Evolutionary conservation across 306 rosid species (phyloP).

Genomic region (Quercus alba): DNA sequence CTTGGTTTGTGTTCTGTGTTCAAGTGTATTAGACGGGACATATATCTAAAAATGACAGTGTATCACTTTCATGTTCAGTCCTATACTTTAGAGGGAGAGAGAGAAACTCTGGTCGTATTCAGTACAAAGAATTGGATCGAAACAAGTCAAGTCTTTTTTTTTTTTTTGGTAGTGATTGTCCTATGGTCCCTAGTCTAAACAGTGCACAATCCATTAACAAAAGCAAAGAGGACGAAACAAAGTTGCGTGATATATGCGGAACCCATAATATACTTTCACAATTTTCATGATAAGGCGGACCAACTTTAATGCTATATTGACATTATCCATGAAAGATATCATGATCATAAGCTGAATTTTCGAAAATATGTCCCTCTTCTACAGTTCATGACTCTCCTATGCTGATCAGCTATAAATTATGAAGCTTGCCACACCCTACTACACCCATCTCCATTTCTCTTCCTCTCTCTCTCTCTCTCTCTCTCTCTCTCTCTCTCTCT

Average conservation of each 20-base stretch:
- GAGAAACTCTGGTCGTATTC: too few relatives aligned
- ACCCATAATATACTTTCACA: background rate
- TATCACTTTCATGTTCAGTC: too few relatives aligned
- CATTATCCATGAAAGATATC: background rate
- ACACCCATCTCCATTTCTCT: background rate
- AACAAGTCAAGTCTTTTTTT: too few relatives aligned
- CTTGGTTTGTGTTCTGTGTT: too few relatives aligned
- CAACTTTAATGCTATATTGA: background rate
- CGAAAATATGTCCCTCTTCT: background rate
- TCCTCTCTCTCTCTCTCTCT: background rate
- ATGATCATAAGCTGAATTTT: background rate
- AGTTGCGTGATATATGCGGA: background rate
- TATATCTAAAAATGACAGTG: too few relatives aligned
- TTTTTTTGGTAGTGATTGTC: too few relatives aligned
- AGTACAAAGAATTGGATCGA: too few relatives aligned
- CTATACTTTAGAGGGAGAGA: too few relatives aligned
- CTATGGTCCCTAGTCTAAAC: background rate
- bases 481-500: background rate
- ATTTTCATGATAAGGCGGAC: slow-evolving; percentile 3
- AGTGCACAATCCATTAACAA: background rate
- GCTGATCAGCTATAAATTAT: slow-evolving; percentile 31
- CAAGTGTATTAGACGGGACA: too few relatives aligned
- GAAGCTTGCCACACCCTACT: background rate
- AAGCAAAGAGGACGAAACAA: background rate
- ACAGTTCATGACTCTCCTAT: background rate